Percentiles rank a stretch among this genome's conserved stretches.
These are phyloP conservation scores for Phylloporus sp. DNA, from an alignment of 1,284 basidiomycete genomes.

Conservation along the genomic window DNA sequence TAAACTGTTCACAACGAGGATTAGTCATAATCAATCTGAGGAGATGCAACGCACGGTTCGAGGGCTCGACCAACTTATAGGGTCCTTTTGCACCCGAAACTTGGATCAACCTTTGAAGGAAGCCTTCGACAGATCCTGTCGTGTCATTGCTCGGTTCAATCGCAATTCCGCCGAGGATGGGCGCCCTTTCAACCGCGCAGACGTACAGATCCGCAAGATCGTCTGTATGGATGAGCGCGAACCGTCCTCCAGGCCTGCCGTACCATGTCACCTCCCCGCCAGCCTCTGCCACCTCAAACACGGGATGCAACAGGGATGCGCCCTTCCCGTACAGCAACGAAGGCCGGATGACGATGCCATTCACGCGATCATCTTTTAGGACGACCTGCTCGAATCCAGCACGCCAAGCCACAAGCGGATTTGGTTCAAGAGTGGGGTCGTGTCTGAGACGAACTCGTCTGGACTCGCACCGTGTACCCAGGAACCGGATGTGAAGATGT, in stretches of 20 bases:
- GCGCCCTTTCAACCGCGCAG: slow-evolving; percentile 26
- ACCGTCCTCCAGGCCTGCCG: slow-evolving; percentile 21
- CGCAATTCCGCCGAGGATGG: slow-evolving; percentile 25
- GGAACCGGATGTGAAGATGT: slow-evolving; percentile 27
- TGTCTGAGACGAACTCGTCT: slow-evolving; percentile 23
- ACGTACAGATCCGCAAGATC: slow-evolving; percentile 33
- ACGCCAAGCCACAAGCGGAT: slow-evolving; percentile 45
- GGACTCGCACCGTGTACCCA: slow-evolving; percentile 27
- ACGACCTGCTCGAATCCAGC: slow-evolving; percentile 45
- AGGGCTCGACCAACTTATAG: slow-evolving; percentile 17
- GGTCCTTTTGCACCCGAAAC: slow-evolving; percentile 26
- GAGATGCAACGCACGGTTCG: slow-evolving; percentile 17
- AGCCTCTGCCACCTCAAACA: too few species aligned
- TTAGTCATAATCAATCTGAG: not conserved
- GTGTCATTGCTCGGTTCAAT: slow-evolving; percentile 25
- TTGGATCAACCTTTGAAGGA: slow-evolving; percentile 20
- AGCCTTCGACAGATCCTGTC: slow-evolving; percentile 20
- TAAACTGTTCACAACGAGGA: slow-evolving; percentile 13
- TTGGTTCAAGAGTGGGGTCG: slow-evolving; percentile 18
- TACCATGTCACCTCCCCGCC: too few species aligned
- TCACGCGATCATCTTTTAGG: slow-evolving; percentile 42
- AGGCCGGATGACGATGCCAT: slow-evolving; percentile 62
- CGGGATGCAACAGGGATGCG: slow-evolving; percentile 38
- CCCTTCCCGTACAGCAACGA: slow-evolving; percentile 54
- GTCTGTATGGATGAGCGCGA: slow-evolving; percentile 28